Base-by-base conservation (phyloP, 805 yeast genomes). In the Candida tibetensis region DNA sequence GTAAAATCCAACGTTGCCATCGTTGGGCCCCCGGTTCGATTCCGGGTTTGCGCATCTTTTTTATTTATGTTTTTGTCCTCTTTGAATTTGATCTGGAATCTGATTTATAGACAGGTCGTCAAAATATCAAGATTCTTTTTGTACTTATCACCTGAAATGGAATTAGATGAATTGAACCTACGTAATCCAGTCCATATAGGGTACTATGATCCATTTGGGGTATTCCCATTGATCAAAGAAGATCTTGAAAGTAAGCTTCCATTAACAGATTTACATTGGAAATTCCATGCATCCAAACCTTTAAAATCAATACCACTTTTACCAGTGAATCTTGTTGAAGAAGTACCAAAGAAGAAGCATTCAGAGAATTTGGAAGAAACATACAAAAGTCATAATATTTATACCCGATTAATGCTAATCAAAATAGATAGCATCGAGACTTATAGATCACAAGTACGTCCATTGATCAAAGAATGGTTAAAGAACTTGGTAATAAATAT, bases 381-480 rank as follows among this genome's bases (percentile, higher is more conserved):
- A 10, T 27, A 30, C 36, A 13, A 41, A 35, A 36, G 38, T 22
- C 46, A 40, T 22, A 61, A 71, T 4, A 79, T 85, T 1, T 79
- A 82, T 47, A 64, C 85, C 32, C 73, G 82, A 46, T 53, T 89
- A 15, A 80, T 91, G 67, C 75, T 90, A 39, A 71, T 91, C 5
- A 74, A 74, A 39, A 76, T 82, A 42, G 79, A 77, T 4, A 77
- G 76, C 30, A 57, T 83, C 14, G 98, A 91, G 12, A 77, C 77
- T 1, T 91, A 91, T 58, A 69, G 95, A 42, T 59, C 83, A 0
- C 85, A 82, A 51, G 88, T 85, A 1, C 74, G 99, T 28, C 95
- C 95, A 1, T 65, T 88, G 47, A 77, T 90, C 16, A 74, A 72
- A 33, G 93, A 84, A 47, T 93, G 99, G 98, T 65, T 85, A 17